Evolutionary conservation across 2,329 filamentous ascomycete genomes (phyloP).

Genomic region (Xenosphaeropsis pyriputrescens): DNA sequence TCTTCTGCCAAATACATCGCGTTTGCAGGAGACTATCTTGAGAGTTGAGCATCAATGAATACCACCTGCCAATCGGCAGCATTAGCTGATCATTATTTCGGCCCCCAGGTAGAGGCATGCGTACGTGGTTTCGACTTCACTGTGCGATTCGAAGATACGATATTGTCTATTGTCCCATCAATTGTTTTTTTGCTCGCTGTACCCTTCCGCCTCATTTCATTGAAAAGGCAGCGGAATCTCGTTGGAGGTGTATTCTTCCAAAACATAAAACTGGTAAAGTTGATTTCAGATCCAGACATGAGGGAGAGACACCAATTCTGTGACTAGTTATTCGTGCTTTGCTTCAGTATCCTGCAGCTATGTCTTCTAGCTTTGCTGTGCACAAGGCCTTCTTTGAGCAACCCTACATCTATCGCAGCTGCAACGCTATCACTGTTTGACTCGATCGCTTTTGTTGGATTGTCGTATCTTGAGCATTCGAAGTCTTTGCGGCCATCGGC

Average conservation of each 20-base stretch:
- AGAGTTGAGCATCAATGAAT: too few relatives aligned
- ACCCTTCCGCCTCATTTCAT: neutral
- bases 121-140: constrained; percentile 15
- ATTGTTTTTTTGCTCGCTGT: neutral
- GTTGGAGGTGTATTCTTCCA: neutral
- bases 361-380: constrained; percentile 13
- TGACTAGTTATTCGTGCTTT: neutral
- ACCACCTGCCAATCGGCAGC: too few relatives aligned
- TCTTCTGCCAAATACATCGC: too few relatives aligned
- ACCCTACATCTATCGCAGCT: constrained; percentile 16
- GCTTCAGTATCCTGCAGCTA: constrained; percentile 1
- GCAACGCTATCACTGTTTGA: constrained; percentile 16
- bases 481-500: constrained; percentile 25
- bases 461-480: constrained; percentile 22
- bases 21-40: too few relatives aligned
- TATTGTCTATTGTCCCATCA: constrained; percentile 5
- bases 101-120: constrained; percentile 1
- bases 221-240: neutral
- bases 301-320: neutral
- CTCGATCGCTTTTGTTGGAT: constrained; percentile 12
- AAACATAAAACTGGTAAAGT: neutral
- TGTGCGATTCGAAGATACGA: constrained; percentile 16
- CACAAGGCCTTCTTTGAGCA: constrained; percentile 7
- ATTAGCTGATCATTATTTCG: constrained; percentile 2
- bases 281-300: neutral